Evolutionary conservation across 257 asterid species (phyloP), one percentile per base, ranked within the genome.

Genomic region (Lantana camara): DNA sequence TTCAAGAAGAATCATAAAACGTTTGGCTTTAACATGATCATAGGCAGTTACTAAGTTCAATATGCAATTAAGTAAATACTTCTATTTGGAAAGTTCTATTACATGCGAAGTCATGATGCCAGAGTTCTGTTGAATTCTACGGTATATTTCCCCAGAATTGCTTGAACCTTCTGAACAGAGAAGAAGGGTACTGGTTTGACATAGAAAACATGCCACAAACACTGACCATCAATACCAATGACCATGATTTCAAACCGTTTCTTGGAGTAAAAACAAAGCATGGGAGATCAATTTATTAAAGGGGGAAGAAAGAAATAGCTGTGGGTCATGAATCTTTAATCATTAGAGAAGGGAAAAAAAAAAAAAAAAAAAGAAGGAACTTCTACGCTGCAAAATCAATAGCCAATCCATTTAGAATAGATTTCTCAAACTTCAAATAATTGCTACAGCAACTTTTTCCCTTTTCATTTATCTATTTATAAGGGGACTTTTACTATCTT

Each of bases 81-180:
- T 32, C 41, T 46, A 22, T 30, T 44, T 23, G 46, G 40, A 27
- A 46, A 40, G 50, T 40, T 63, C 14, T 34, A 29, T n/a, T n/a
- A n/a, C n/a, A n/a, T n/a, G n/a, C 17, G 29, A 58, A 9, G 32
- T 37, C 38, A 21, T 40, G 55, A n/a, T 58, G 45, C 59, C 41
- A 41, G n/a, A 20, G 44, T 15, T 37, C 21, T 19, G 22, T 42
- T 21, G 38, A 0, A 7, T 15, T 22, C 48, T n/a, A n/a, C n/a
- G n/a, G n/a, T n/a, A n/a, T n/a, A n/a, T n/a, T n/a, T n/a, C n/a
- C n/a, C n/a, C n/a, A n/a, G n/a, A n/a, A n/a, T n/a, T n/a, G n/a
- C n/a, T n/a, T n/a, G n/a, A n/a, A n/a, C n/a, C n/a, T n/a, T n/a
- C n/a, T n/a, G n/a, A n/a, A n/a, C n/a, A n/a, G n/a, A n/a, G n/a